These are phyloP conservation scores for Zoysia japonica DNA, from an alignment of 176 grass and related monocot species.

Conservation along the genomic window DNA sequence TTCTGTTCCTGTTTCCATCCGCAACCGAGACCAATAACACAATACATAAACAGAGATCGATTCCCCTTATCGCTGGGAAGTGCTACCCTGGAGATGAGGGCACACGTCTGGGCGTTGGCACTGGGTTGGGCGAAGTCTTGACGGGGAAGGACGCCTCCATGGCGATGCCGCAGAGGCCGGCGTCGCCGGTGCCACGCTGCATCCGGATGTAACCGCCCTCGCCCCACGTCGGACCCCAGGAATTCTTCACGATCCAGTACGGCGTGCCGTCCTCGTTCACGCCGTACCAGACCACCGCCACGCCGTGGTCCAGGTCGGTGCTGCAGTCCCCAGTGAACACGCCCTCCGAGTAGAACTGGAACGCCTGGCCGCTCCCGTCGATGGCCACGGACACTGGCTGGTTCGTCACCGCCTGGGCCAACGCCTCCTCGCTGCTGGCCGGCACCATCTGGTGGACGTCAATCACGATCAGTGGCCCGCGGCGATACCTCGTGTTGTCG, in stretches of 20 bases:
- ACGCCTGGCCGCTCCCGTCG: slow-evolving; percentile 52
- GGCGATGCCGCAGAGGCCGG: slow-evolving; percentile 80
- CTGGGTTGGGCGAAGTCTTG: slow-evolving; percentile 63
- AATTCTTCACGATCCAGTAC: slow-evolving; percentile 89
- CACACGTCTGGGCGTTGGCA: slow-evolving; percentile 22
- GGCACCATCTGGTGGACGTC: slow-evolving; percentile 73
- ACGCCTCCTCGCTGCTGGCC: slow-evolving; percentile 50
- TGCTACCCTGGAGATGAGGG: slow-evolving; percentile 17
- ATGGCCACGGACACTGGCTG: slow-evolving; percentile 77
- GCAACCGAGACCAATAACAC: too few species aligned
- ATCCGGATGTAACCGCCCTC: slow-evolving; percentile 74
- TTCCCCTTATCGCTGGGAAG: neutral
- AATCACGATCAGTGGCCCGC: slow-evolving; percentile 41
- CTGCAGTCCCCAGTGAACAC: slow-evolving; percentile 73
- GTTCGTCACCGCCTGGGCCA: slow-evolving; percentile 62
- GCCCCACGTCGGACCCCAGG: slow-evolving; percentile 64
- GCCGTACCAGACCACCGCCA: slow-evolving; percentile 72
- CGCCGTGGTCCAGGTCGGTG: slow-evolving; percentile 78
- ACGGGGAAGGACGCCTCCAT: slow-evolving; percentile 78
- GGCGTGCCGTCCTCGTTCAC: slow-evolving; percentile 31
- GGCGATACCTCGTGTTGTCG: slow-evolving; percentile 34
- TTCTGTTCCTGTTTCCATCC: too few species aligned
- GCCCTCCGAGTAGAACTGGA: slow-evolving; percentile 86
- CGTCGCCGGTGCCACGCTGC: slow-evolving; percentile 48
- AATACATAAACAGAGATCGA: too few species aligned